Evolutionary conservation across 1,284 basidiomycete species (phyloP), one percentile per base, ranked within the genome.

Genomic region (Earliella scabrosa): DNA sequence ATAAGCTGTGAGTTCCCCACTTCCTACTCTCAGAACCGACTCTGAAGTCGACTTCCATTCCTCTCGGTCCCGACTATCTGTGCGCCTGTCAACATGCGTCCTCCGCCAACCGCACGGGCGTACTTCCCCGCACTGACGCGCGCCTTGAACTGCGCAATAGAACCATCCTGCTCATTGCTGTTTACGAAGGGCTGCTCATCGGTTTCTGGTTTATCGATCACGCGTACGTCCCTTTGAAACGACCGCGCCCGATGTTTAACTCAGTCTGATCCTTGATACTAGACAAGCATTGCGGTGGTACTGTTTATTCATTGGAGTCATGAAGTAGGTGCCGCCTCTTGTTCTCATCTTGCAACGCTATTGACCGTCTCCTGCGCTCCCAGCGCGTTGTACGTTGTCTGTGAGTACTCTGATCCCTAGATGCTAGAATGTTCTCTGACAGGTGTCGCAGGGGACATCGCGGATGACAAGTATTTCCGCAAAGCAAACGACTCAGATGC

Each of bases 141-240:
- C 38, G 53, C 46, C 40, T 51, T 26, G 24, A 27, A 34, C 31
- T 26, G 34, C 44, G 27, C 38, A 55, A 52, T 69, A 93, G 90
- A 63, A 93, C 91, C 34, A 91, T 93, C 63, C 51, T 89, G n/a
- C 75, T 93, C 35, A 92, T 88, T 20, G 60, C 88, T 29, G 63
- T 85, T 24, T 93, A 90, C 66, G 90, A 93, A 72, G 89, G 80
- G 16, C 72, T 93, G 24, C 76, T 93, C 27, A 79, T 93, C 53
- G 90, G 88, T 1, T 93, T 93, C 65, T 93, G 91, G 90, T 93
- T 93, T 68, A 82, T 92, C 54, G 88, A 85, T 63, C 91, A 93
- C 68, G 90, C 79, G 90, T 92, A 66, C 54, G 86, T 76, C 10
- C 14, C 3, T 24, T 18, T n/a, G n/a, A n/a, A n/a, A n/a, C n/a